phyloP scores from a whole-genome alignment of 306 rosid species.

The Fagus crenata region DNA sequence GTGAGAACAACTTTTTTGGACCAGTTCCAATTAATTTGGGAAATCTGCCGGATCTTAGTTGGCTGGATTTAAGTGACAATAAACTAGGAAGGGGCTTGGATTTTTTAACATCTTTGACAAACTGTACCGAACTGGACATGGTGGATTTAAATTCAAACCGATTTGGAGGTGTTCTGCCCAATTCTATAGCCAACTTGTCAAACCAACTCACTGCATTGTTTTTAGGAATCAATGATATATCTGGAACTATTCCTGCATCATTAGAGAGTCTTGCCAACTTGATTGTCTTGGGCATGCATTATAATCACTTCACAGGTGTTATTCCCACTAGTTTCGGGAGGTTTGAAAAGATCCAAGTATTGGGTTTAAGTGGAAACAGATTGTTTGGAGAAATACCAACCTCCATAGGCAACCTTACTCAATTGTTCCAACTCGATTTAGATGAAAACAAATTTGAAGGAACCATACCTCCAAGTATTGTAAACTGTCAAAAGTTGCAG shows the following conservation, averaged over 20 bases:
- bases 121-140: slow-evolving; percentile 20
- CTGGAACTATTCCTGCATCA: slow-evolving; percentile 26
- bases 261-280: slow-evolving; percentile 28
- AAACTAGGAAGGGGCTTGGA: slow-evolving; percentile 38
- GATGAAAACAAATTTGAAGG: too few species aligned
- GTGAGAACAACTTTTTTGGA: slow-evolving; percentile 1
- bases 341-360: slow-evolving; percentile 9
- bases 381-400: too few species aligned
- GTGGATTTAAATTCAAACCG: slow-evolving; percentile 13
- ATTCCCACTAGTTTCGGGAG: slow-evolving; percentile 35
- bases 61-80: not conserved
- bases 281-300: not conserved
- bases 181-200: slow-evolving; percentile 35
- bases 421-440: slow-evolving; percentile 18
- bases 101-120: slow-evolving; percentile 28
- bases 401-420: slow-evolving; percentile 37
- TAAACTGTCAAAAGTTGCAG: slow-evolving; percentile 23
- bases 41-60: not conserved
- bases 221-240: slow-evolving; percentile 14
- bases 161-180: slow-evolving; percentile 42
- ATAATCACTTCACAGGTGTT: slow-evolving; percentile 14
- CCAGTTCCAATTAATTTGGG: slow-evolving; percentile 27
- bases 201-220: not conserved
- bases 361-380: not conserved
- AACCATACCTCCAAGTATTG: slow-evolving; percentile 32